Evolutionary conservation across 2,329 filamentous ascomycete genomes (phyloP).

Genomic region (Fusarium sp.): DNA sequence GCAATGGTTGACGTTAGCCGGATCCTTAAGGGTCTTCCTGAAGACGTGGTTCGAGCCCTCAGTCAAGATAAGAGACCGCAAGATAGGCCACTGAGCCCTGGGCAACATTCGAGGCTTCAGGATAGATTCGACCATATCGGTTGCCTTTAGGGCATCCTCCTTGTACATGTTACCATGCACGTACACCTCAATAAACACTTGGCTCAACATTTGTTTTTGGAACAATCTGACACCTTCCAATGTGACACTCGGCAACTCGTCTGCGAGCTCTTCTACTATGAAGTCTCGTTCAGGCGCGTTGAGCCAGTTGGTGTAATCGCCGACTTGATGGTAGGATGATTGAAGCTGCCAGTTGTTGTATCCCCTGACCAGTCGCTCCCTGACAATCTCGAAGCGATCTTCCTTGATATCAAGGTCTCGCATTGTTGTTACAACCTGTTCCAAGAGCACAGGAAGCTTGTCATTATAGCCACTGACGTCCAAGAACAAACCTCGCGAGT

Average conservation of each 20-base stretch:
- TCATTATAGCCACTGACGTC: slow-evolving; percentile 94
- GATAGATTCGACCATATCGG: slow-evolving; percentile 81
- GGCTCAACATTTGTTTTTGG: slow-evolving; percentile 81
- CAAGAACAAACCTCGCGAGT: slow-evolving; percentile 79
- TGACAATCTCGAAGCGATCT: slow-evolving; percentile 92
- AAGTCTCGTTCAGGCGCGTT: slow-evolving; percentile 77
- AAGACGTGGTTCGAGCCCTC: slow-evolving; percentile 86
- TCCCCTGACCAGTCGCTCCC: slow-evolving; percentile 80
- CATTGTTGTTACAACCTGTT: slow-evolving; percentile 88
- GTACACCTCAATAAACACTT: slow-evolving; percentile 88
- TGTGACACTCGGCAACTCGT: slow-evolving; percentile 80
- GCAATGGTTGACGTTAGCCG: slow-evolving; percentile 88
- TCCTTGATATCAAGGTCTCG: slow-evolving; percentile 84
- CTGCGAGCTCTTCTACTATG: slow-evolving; percentile 81
- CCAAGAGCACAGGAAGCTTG: slow-evolving; percentile 89
- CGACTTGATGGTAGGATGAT: slow-evolving; percentile 89
- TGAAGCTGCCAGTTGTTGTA: slow-evolving; percentile 90
- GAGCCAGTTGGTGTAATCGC: slow-evolving; percentile 84
- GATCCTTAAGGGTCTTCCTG: slow-evolving; percentile 82
- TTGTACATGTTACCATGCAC: slow-evolving; percentile 94
- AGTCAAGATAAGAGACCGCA: slow-evolving; percentile 80
- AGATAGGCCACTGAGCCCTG: slow-evolving; percentile 80
- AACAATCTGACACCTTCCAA: slow-evolving; percentile 80
- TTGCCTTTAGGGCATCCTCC: slow-evolving; percentile 88
- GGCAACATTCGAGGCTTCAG: slow-evolving; percentile 80